Evolutionary conservation across 2,329 filamentous ascomycete genomes (phyloP).

Genomic region (Lachnellula cervina): DNA sequence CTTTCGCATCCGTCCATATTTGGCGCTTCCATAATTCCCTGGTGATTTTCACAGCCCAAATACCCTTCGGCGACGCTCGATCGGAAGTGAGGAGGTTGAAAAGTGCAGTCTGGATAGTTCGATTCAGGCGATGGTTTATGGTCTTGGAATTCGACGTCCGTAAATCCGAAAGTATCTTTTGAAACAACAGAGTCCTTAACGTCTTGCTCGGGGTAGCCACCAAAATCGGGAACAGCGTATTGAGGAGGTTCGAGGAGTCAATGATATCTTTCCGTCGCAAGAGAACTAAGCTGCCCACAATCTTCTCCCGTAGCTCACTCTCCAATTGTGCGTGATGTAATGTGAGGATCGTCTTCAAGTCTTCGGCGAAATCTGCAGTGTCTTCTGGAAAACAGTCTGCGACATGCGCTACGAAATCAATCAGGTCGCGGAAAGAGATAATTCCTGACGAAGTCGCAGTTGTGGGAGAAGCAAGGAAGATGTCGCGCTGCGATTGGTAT

Average conservation of each 20-base stretch:
- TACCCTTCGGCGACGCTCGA: slow-evolving; percentile 73
- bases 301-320: slow-evolving; percentile 83
- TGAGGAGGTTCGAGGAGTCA: slow-evolving; percentile 76
- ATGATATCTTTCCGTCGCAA: slow-evolving; percentile 88
- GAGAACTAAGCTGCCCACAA: slow-evolving; percentile 84
- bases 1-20: slow-evolving; percentile 89
- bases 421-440: slow-evolving; percentile 81
- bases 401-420: slow-evolving; percentile 90
- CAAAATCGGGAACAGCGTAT: slow-evolving; percentile 90
- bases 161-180: slow-evolving; percentile 88
- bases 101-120: slow-evolving; percentile 86
- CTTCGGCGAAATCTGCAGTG: slow-evolving; percentile 69
- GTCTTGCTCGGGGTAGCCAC: slow-evolving; percentile 90
- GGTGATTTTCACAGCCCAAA: slow-evolving; percentile 96
- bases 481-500: slow-evolving; percentile 85
- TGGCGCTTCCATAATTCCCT: slow-evolving; percentile 95
- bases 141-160: slow-evolving; percentile 81
- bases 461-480: slow-evolving; percentile 80
- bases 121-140: slow-evolving; percentile 88
- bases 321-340: slow-evolving; percentile 80
- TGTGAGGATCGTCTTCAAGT: slow-evolving; percentile 75
- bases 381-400: slow-evolving; percentile 88
- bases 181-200: slow-evolving; percentile 75
- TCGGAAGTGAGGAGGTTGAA: slow-evolving; percentile 89
- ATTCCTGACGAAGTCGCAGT: slow-evolving; percentile 73